Evolutionary conservation across 257 asterid genomes (phyloP).

Genomic region (Lavandula angustifolia): DNA sequence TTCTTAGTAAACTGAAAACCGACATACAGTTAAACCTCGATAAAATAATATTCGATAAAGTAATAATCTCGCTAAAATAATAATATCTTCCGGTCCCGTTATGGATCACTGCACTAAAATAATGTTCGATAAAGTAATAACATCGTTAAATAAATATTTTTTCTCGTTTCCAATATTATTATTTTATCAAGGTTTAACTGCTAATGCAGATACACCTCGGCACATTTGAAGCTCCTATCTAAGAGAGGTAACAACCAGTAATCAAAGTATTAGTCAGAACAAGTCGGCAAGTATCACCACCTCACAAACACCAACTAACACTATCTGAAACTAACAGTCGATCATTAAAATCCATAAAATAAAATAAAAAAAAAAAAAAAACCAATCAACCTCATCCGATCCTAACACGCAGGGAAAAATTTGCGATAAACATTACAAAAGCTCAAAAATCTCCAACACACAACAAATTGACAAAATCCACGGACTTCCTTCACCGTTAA

Average conservation of each 20-base stretch:
- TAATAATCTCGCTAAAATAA: too few species aligned
- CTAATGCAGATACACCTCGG: constrained; percentile 5
- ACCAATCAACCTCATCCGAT: neutral
- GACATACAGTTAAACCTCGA: too few species aligned
- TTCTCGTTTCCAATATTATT: too few species aligned
- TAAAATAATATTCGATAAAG: too few species aligned
- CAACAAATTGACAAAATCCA: constrained; percentile 4
- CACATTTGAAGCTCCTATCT: constrained; percentile 8
- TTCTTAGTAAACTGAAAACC: neutral
- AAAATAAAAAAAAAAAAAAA: too few species aligned
- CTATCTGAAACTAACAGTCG: constrained; percentile 10
- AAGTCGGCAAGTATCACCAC: neutral
- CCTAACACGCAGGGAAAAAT: neutral
- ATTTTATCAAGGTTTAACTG: too few species aligned
- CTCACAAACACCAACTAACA: constrained; percentile 20
- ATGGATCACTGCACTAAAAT: constrained; percentile 1
- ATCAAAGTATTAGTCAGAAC: constrained; percentile 11
- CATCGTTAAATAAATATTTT: too few species aligned
- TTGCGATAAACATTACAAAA: neutral
- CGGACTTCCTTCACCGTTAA: constrained; percentile 24
- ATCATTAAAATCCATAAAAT: constrained; percentile 4
- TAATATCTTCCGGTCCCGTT: neutral
- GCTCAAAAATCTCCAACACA: neutral
- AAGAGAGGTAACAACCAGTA: neutral
- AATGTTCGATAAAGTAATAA: too few species aligned